Evolutionary conservation across 768 basidiomycete genomes (phyloP).

Genomic region (Termitomyces heimii): DNA sequence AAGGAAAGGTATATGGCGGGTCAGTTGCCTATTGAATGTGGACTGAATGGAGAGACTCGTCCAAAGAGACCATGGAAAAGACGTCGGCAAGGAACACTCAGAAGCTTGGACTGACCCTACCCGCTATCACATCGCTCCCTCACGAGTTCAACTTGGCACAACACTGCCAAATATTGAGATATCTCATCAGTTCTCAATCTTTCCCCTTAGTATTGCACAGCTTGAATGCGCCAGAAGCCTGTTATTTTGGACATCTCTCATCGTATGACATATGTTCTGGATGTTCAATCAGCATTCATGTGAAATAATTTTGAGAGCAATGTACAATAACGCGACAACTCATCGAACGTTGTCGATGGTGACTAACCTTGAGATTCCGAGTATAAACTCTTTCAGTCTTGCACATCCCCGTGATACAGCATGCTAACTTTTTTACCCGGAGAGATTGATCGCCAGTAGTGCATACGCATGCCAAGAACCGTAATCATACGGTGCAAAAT

Average conservation of each 20-base stretch:
- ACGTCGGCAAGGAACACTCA: slow-evolving; percentile 8
- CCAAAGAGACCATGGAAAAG: slow-evolving; percentile 8
- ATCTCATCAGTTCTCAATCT: not conserved
- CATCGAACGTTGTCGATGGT: no score
- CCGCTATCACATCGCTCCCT: not conserved
- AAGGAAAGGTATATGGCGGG: not conserved
- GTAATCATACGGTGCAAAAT: not conserved
- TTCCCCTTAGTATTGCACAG: no score
- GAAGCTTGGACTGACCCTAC: not conserved
- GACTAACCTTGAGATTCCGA: no score
- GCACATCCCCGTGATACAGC: not conserved
- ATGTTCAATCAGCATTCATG: not conserved
- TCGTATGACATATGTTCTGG: not conserved
- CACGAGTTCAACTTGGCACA: slow-evolving; percentile 15
- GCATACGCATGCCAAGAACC: not conserved
- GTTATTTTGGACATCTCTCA: not conserved
- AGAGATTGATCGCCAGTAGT: not conserved
- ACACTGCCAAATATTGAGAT: slow-evolving; percentile 14
- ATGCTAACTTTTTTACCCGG: not conserved
- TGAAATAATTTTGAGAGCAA: not conserved
- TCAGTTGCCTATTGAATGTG: slow-evolving; percentile 1
- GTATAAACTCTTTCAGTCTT: not conserved
- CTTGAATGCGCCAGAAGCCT: not conserved
- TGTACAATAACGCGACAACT: not conserved
- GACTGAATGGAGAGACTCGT: not conserved